Evolutionary conservation across 2,329 filamentous ascomycete species (phyloP).

Genomic region (Emmonsia crescens): DNA sequence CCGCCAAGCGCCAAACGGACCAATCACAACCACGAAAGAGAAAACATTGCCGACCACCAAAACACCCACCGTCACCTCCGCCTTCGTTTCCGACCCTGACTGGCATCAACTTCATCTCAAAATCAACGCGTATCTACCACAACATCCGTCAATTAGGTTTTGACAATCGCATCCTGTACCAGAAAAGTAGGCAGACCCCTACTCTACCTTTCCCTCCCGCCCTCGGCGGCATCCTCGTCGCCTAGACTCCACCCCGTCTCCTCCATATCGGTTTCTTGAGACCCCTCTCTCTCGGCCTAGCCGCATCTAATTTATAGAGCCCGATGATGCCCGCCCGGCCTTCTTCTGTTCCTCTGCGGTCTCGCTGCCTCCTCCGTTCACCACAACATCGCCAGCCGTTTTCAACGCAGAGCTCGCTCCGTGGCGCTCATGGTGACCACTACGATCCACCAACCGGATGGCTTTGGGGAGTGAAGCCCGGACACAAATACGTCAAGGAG

Average conservation of each 20-base stretch:
- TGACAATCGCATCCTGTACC: too few relatives aligned
- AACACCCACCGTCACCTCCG: not conserved
- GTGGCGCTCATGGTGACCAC: slow-evolving; percentile 54
- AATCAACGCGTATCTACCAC: not conserved
- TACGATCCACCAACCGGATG: slow-evolving; percentile 87
- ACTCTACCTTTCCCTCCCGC: not conserved
- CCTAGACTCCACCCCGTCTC: not conserved
- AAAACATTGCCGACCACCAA: not conserved
- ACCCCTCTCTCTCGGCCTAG: not conserved
- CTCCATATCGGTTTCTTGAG: not conserved
- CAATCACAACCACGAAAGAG: not conserved
- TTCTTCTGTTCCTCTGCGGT: slow-evolving; percentile 29
- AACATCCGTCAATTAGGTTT: not conserved
- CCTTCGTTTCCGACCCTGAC: not conserved
- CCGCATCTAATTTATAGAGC: not conserved
- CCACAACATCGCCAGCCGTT: slow-evolving; percentile 24
- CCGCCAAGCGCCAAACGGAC: not conserved
- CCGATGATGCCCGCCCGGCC: slow-evolving; percentile 30
- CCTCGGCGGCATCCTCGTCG: not conserved
- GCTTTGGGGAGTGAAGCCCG: slow-evolving; percentile 88
- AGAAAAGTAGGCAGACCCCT: not conserved
- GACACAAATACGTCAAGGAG: slow-evolving; percentile 90
- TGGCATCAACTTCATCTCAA: not conserved
- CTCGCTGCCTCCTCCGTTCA: slow-evolving; percentile 28
- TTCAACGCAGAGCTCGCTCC: slow-evolving; percentile 30